phyloP scores from a whole-genome alignment of 306 rosid species.

The Delonix regia region DNA sequence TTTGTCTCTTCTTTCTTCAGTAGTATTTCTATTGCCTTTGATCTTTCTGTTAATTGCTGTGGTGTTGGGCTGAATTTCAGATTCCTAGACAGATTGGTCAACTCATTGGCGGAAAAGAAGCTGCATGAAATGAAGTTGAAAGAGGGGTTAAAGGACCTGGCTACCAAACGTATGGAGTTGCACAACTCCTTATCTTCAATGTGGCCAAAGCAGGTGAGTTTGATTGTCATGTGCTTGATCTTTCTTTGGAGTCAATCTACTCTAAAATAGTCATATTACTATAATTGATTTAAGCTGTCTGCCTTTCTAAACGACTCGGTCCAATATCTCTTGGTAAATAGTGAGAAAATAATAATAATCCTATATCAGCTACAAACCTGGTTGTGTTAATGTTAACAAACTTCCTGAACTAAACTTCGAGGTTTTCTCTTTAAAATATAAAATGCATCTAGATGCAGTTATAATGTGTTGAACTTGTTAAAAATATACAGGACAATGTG shows the following conservation, averaged over 20 bases:
- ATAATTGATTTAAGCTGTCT: conserved; percentile 3
- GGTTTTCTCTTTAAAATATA: no score
- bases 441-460: no score
- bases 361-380: not conserved
- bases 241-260: not conserved
- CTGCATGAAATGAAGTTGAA: conserved; percentile 86
- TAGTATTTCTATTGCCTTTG: not conserved
- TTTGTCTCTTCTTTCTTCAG: conserved; percentile 10
- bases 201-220: conserved; percentile 85
- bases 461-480: no score
- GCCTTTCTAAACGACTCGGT: not conserved
- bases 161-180: conserved; percentile 83
- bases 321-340: not conserved
- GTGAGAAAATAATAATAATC: conserved; percentile 2
- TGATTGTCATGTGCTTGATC: not conserved
- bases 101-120: conserved; percentile 87
- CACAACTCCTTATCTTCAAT: conserved; percentile 87
- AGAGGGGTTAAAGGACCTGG: conserved; percentile 84
- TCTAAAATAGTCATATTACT: not conserved
- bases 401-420: no score
- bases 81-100: conserved; percentile 81
- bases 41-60: conserved; percentile 18
- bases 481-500: no score
- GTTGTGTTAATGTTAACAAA: no score
- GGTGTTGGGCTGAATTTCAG: conserved; percentile 55